Evolutionary conservation across 2,329 filamentous ascomycete species (phyloP), one percentile per base, ranked within the genome.

Genomic region (Ceratocystis cacaofunesta): DNA sequence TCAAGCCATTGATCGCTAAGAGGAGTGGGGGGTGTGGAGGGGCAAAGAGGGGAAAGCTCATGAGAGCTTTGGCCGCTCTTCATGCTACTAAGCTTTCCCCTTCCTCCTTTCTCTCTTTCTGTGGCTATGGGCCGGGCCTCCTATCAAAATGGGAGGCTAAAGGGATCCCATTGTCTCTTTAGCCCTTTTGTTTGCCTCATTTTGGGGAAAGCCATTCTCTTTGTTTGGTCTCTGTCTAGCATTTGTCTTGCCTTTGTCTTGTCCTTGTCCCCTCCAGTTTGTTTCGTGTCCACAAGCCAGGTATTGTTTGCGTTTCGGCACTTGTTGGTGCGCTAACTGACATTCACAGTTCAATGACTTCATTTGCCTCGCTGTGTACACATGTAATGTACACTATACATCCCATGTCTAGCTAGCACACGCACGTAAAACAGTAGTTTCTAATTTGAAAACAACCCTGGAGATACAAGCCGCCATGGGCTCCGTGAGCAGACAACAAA

Each of bases 241-340:
- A 12, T 36, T 36, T 36, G 32, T 36, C 32, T 36, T 36, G 10
- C 22, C 50, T 22, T 22, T 25, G n/a, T 28, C 50, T 55, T 55
- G n/a, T 55, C 50, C 12, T 55, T 55, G 50, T 55, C 19, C 52
- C 52, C 52, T 58, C 58, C 58, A 41, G 32, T 36, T 61, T 57
- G 52, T 57, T 57, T n/a, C 52, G 10, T 57, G 25, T 57, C 52
- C 22, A 36, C 10, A 36, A 36, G 32, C 10, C 32, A 12, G 32
- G 32, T 12, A 36, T 36, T 36, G 32, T 36, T 10, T 36, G 32
- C 32, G 32, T 36, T 36, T 36, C 32, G 32, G 32, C 10, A 36
- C 32, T 36, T 12, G 8, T 36, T 12, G 32, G 32, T 36, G 32
- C 32, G 2, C 32, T 36, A 36, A 36, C 32, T 12, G 3, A 12